Percentiles rank a stretch among this genome's conserved stretches.
Conservation (phyloP, 257 asterid genomes). For the Solanum bukasovii region DNA sequence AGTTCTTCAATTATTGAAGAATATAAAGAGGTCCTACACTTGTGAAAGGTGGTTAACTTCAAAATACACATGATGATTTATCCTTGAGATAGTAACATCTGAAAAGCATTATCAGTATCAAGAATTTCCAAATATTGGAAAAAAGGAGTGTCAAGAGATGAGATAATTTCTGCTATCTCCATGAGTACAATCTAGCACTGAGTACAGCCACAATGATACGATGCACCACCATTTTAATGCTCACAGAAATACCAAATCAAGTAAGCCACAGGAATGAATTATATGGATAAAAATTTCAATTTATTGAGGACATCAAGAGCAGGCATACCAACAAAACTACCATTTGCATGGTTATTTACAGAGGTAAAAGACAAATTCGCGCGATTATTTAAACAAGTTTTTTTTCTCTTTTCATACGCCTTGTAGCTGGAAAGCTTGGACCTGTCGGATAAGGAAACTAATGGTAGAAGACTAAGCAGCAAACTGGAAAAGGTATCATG, state of each 20-base stretch:
- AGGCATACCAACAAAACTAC: neutral
- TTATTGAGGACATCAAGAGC: neutral
- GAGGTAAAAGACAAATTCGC: neutral
- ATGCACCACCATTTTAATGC: neutral
- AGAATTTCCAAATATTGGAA: neutral
- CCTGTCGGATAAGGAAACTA: neutral
- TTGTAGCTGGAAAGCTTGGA: neutral
- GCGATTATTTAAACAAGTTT: neutral
- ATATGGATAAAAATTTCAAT: neutral
- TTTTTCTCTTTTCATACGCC: neutral
- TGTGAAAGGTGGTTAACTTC: neutral
- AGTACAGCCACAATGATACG: neutral
- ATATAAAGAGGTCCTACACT: neutral
- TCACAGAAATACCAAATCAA: neutral
- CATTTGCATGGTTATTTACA: constrained; percentile 4
- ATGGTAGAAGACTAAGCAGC: neutral
- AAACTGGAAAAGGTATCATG: neutral
- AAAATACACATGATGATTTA: neutral
- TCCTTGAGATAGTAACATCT: neutral
- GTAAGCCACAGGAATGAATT: neutral
- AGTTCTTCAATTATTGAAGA: neutral
- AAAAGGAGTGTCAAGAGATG: neutral
- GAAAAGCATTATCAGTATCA: neutral
- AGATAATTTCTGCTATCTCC: neutral
- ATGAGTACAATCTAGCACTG: neutral